Evolutionary conservation across 2,329 filamentous ascomycete genomes (phyloP), one percentile per base, ranked within the genome.

Genomic region (Aspergillus pseudotamarii): DNA sequence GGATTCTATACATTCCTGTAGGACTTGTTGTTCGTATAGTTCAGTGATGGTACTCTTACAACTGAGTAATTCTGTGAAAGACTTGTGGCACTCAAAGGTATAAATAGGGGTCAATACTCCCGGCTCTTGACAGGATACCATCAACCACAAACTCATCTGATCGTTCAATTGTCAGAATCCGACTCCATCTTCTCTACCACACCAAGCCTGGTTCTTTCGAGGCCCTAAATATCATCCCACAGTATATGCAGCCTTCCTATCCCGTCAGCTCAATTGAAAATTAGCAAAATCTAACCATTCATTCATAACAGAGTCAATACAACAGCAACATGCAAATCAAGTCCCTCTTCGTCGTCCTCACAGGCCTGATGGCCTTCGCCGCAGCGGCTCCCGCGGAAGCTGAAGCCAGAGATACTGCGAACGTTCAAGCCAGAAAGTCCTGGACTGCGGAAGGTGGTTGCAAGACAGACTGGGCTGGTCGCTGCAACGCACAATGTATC

Each of bases 201-300:
- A 12, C 6, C 38, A 19, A 43, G 3, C 10, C 3, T 10, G 9
- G 16, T 43, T 43, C 9, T 10, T 1, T 43, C 16, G n/a, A 8
- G 38, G 10, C 19, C 19, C 3, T 26, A 26, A 8, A n/a, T 9
- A n/a, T 5, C 9, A 43, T 10, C 9, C 6, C 19, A 43, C 16
- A n/a, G n/a, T 43, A 19, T 43, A 43, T n/a, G 38, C 19, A 32
- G 3, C 16, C 10, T 38, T 19, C 19, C 9, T 43, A n/a, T 10
- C 38, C 38, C 16, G n/a, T 43, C 0, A 0, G 0, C 16, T n/a
- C 16, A 0, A 0, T 1, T 2, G 1, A 2, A n/a, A 9, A n/a
- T n/a, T 1, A n/a, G 1, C 19, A 10, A n/a, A 43, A 19, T 0
- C 19, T 43, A n/a, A 43, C 19, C 3, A 10, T n/a, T 43, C 11